Evolutionary conservation across 164 flowering plant species (phyloP), one percentile per base, ranked within the genome.

Genomic region (Santalum album): DNA sequence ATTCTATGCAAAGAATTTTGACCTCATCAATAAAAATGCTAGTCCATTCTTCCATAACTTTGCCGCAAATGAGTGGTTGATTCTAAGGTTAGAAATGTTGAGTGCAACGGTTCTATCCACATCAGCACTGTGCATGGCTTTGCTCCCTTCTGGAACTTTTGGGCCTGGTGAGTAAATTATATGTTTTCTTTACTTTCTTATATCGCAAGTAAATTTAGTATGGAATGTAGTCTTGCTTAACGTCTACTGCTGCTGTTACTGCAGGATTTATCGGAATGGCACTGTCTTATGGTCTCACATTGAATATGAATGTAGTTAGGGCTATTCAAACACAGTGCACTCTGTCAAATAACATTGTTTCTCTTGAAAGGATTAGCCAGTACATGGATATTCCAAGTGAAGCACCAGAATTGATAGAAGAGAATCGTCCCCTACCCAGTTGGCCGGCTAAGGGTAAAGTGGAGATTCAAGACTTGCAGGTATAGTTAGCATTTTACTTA

Each of bases 31-130:
- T 55, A 62, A 62, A 56, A 80, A 90, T 77, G 84, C 85, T n/a
- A 79, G 84, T 25, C 70, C 92, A 2, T 74, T 61, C 64, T 85
- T 85, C 62, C 87, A 85, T 49, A 79, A 50, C 43, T 79, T 81
- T 68, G 62, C 94, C n/a, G 88, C 98, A 51, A 82, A 68, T 56
- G 91, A 87, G 55, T 87, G 98, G 95, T 60, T 85, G 74, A 78
- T 85, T 49, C 82, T 70, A 53, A 75, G 91, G n/a, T 55, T 90
- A 40, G 97, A 90, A 58, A 65, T 60, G 1, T 62, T 87, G 12
- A 64, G 84, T 66, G 85, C 94, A 18, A 26, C 56, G 26, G 83
- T 89, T 53, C 74, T 89, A 12, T 65, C 87, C 42, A 66, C 79
- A 10, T 75, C 94, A 14, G 87, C 84, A 12, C 78, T 89, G 46